These are phyloP conservation scores for Hymenoscyphus linearis DNA, from an alignment of 2,329 filamentous ascomycete genomes.

Conservation along the genomic window DNA sequence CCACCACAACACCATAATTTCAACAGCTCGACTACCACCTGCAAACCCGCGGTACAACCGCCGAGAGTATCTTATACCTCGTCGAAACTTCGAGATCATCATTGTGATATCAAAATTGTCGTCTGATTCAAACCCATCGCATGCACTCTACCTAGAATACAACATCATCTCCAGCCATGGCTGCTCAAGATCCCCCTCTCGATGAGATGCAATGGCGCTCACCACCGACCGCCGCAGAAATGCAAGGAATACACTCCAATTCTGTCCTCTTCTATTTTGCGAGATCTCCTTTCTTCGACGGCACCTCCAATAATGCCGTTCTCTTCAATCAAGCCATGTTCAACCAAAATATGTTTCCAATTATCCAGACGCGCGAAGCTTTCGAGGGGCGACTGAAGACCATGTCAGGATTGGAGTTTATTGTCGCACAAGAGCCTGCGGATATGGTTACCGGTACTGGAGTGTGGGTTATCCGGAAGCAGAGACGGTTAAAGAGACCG, in stretches of 20 bases:
- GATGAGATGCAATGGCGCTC: slow-evolving; percentile 65
- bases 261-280: slow-evolving; percentile 61
- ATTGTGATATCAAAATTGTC: not conserved
- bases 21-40: not conserved
- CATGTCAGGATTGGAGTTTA: slow-evolving; percentile 63
- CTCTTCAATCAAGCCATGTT: slow-evolving; percentile 57
- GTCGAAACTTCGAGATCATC: not conserved
- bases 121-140: not conserved
- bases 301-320: slow-evolving; percentile 61
- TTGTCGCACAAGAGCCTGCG: slow-evolving; percentile 59
- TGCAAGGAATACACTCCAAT: slow-evolving; percentile 57
- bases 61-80: not conserved
- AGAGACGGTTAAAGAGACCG: slow-evolving; percentile 54
- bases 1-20: not conserved
- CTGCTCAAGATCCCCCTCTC: slow-evolving; percentile 47
- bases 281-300: slow-evolving; percentile 62
- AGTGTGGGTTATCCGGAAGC: slow-evolving; percentile 66
- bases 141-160: not conserved
- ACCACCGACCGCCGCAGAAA: slow-evolving; percentile 42
- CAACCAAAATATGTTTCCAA: slow-evolving; percentile 52
- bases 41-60: not conserved
- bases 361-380: slow-evolving; percentile 55
- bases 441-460: slow-evolving; percentile 58
- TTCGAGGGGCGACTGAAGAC: slow-evolving; percentile 58
- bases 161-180: slow-evolving; percentile 32